phyloP scores from a whole-genome alignment of 2,329 filamentous ascomycete genomes.

The Fusarium poae region DNA sequence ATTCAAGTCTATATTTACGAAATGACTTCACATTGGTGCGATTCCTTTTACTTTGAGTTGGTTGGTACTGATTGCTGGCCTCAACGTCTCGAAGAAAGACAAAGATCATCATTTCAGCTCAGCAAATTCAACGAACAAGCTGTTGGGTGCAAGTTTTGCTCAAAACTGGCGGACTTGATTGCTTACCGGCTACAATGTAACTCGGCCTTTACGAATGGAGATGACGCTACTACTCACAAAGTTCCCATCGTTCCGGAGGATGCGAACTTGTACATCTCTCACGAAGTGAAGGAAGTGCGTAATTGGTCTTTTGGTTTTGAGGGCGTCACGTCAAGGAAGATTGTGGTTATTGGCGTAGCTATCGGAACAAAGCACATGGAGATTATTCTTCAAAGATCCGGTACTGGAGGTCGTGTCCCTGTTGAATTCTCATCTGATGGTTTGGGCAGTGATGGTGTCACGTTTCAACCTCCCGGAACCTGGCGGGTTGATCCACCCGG shows the following conservation, averaged over 20 bases:
- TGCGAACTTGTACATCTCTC: not conserved
- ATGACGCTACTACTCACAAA: fast-evolving
- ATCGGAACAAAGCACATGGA: not conserved
- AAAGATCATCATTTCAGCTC: not conserved
- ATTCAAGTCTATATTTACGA: fast-evolving
- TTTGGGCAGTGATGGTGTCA: not conserved
- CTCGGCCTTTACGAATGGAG: fast-evolving
- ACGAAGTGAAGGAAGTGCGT: not conserved
- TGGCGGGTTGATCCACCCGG: not conserved
- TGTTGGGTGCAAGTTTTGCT: not conserved
- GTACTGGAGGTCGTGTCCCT: not conserved
- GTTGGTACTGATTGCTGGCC: not conserved
- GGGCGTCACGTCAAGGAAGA: not conserved
- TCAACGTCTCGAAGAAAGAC: too few relatives aligned
- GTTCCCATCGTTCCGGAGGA: not conserved
- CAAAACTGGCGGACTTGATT: not conserved
- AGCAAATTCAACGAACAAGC: not conserved
- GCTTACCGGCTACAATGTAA: not conserved
- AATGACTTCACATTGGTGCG: not conserved
- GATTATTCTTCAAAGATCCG: not conserved
- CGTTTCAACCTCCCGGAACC: not conserved
- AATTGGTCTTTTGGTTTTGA: not conserved
- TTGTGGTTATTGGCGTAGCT: not conserved
- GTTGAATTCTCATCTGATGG: not conserved
- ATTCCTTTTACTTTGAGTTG: not conserved